Conservation (phyloP, 2,329 filamentous ascomycete genomes). For the Aspergillus calidoustus region DNA sequence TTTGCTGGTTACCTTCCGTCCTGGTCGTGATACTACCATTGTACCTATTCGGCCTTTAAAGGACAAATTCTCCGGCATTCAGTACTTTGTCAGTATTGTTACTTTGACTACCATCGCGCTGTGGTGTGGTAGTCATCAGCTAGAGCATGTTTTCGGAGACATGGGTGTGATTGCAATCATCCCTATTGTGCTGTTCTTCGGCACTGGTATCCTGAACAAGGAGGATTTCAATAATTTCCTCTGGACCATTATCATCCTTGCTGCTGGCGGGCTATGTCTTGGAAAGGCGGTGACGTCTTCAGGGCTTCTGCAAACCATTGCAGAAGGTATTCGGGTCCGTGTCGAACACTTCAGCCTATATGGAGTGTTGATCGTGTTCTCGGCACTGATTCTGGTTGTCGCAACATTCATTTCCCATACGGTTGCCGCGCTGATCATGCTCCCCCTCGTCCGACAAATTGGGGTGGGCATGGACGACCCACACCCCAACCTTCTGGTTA, state of each 20-base stretch:
- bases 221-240: conserved; percentile 99
- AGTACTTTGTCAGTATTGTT: conserved; percentile 88
- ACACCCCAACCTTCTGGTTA: conserved; percentile 92
- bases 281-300: conserved; percentile 95
- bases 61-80: conserved; percentile 83
- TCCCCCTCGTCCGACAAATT: conserved; percentile 87
- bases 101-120: conserved; percentile 83
- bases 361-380: conserved; percentile 83
- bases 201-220: conserved; percentile 92
- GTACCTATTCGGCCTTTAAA: conserved; percentile 88
- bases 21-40: conserved; percentile 82
- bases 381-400: conserved; percentile 81
- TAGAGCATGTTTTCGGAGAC: conserved; percentile 87
- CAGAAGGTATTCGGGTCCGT: conserved; percentile 70
- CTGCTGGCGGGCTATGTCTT: conserved; percentile 87
- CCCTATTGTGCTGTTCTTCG: conserved; percentile 94
- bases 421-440: conserved; percentile 90
- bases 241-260: conserved; percentile 99
- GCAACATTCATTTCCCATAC: conserved; percentile 98
- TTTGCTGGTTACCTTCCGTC: conserved; percentile 82
- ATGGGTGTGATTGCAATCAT: conserved; percentile 99
- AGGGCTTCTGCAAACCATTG: conserved; percentile 87
- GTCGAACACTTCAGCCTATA: conserved; percentile 85
- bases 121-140: conserved; percentile 90
- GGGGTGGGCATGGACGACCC: conserved; percentile 84